Conservation (phyloP, 2,329 filamentous ascomycete genomes). For the Sarocladiaceae sp. region DNA sequence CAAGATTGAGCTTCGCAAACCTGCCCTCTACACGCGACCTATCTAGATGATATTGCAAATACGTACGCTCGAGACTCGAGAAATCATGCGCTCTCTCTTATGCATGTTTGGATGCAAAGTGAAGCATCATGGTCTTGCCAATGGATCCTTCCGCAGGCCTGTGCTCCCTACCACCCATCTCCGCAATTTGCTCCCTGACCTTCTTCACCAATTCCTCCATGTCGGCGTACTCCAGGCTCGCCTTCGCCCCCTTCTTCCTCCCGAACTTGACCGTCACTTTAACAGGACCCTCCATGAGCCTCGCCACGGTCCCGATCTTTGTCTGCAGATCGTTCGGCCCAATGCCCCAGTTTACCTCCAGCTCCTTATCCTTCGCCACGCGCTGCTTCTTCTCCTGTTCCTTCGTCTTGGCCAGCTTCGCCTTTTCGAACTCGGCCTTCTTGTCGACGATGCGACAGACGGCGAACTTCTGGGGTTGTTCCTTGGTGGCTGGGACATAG, state of each 20-base stretch:
- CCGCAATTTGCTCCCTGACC: slow-evolving; percentile 28
- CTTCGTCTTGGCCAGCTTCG: slow-evolving; percentile 36
- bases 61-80: too few relatives aligned
- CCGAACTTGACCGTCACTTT: slow-evolving; percentile 69
- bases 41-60: too few relatives aligned
- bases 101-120: slow-evolving; percentile 23
- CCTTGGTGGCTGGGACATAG: slow-evolving; percentile 26
- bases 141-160: slow-evolving; percentile 39
- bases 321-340: slow-evolving; percentile 67
- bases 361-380: slow-evolving; percentile 54
- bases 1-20: too few relatives aligned
- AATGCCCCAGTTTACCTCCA: slow-evolving; percentile 92
- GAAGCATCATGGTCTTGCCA: slow-evolving; percentile 36
- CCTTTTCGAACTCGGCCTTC: slow-evolving; percentile 37
- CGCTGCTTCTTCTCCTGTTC: slow-evolving; percentile 35
- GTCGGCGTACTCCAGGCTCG: slow-evolving; percentile 52
- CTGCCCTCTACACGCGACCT: too few relatives aligned
- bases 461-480: slow-evolving; percentile 32
- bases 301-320: slow-evolving; percentile 41
- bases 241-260: slow-evolving; percentile 55
- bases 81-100: too few relatives aligned
- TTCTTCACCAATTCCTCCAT: slow-evolving; percentile 27
- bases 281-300: slow-evolving; percentile 68
- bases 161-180: slow-evolving; percentile 34
- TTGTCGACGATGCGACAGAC: slow-evolving; percentile 68